phyloP scores from a whole-genome alignment of 2,329 filamentous ascomycete genomes.

The Sarocladiaceae sp. region DNA sequence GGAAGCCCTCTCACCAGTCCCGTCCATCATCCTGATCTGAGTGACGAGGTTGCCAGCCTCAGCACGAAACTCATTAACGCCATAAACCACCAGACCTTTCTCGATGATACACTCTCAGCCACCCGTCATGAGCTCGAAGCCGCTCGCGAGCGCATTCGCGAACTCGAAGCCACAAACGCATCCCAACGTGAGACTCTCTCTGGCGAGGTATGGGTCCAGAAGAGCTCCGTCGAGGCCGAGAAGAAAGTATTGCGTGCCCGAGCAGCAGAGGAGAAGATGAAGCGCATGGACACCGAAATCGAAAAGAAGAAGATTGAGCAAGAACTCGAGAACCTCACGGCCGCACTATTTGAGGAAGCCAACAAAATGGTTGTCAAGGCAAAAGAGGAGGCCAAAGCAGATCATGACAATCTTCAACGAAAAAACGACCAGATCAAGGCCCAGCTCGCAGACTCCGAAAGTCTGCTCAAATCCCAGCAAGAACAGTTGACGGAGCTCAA shows the following conservation, averaged over 20 bases:
- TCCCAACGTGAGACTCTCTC: conserved; percentile 66
- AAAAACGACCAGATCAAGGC: conserved; percentile 82
- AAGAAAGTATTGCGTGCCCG: conserved; percentile 52
- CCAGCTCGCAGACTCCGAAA: conserved; percentile 81
- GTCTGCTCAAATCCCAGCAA: conserved; percentile 79
- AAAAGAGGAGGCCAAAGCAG: conserved; percentile 79
- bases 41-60: conserved; percentile 75
- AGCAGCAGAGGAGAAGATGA: conserved; percentile 58
- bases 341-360: conserved; percentile 93
- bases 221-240: conserved; percentile 67
- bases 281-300: conserved; percentile 60
- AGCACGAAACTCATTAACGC: conserved; percentile 96
- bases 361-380: conserved; percentile 94
- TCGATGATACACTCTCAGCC: conserved; percentile 81
- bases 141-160: conserved; percentile 58
- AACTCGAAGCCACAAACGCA: conserved; percentile 60
- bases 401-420: conserved; percentile 73
- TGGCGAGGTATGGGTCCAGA: conserved; percentile 69
- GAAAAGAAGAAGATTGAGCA: conserved; percentile 87
- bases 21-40: conserved; percentile 48
- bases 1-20: conserved; percentile 26
- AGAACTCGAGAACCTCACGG: conserved; percentile 84
- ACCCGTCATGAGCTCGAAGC: conserved; percentile 78
- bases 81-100: conserved; percentile 88
- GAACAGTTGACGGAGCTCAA: conserved; percentile 92